Percentiles rank a stretch among this genome's conserved stretches.
These are phyloP conservation scores for Beauveria bassiana DNA, from an alignment of 2,329 filamentous ascomycete genomes.

Conservation along the genomic window DNA sequence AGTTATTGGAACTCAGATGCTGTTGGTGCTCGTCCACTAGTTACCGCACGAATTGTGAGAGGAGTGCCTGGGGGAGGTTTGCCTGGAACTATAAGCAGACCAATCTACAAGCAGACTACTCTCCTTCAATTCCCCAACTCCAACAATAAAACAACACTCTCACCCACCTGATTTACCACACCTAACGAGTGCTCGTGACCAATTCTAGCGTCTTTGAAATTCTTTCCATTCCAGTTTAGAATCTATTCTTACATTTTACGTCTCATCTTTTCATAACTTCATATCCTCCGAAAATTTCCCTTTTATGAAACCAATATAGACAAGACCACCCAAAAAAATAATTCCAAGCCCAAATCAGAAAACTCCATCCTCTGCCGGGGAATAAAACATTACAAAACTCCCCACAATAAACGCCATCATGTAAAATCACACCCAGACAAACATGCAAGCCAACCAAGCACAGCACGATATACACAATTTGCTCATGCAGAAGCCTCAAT, in stretches of 20 bases:
- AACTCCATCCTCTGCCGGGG: neutral
- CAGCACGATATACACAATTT: neutral
- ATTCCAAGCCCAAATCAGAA: neutral
- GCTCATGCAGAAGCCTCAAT: constrained; percentile 8
- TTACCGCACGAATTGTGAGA: no score
- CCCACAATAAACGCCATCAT: neutral
- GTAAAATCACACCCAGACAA: neutral
- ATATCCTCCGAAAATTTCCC: neutral
- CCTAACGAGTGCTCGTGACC: no score
- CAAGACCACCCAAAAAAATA: neutral
- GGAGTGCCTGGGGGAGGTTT: no score
- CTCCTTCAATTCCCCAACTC: no score
- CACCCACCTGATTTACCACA: neutral
- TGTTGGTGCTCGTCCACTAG: no score
- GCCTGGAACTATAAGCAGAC: no score
- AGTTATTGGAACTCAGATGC: no score
- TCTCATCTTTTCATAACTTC: neutral
- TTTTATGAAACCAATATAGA: neutral
- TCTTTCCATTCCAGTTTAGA: neutral
- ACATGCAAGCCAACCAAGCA: neutral
- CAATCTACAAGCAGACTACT: no score
- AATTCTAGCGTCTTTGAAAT: neutral
- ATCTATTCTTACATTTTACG: neutral
- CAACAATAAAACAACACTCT: neutral
- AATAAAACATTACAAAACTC: neutral